Conservation (phyloP, 345 rosid species). For the Camelina sativa region DNA sequence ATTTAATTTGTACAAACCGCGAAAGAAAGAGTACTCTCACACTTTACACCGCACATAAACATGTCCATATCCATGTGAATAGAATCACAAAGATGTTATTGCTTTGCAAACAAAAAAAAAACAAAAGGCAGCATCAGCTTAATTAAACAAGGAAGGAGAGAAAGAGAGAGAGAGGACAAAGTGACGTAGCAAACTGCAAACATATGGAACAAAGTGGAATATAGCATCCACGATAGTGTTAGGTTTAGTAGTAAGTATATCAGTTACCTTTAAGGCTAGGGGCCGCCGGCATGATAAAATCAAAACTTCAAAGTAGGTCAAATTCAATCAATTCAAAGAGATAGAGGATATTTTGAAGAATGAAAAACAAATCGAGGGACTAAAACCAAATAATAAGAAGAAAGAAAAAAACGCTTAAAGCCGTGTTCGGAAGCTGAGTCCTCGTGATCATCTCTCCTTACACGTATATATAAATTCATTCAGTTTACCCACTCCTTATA, state of each 20-base stretch:
- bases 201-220: not conserved
- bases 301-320: not conserved
- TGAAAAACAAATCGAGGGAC: not conserved
- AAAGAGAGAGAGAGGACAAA: not conserved
- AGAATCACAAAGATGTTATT: slow-evolving; percentile 4
- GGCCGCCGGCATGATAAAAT: not conserved
- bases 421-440: slow-evolving; percentile 31
- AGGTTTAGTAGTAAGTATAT: not conserved
- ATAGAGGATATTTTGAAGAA: not conserved
- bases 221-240: not conserved
- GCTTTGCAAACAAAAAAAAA: not conserved
- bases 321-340: not conserved
- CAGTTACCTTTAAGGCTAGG: not conserved
- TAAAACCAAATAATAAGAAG: not conserved
- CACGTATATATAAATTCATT: slow-evolving; percentile 9
- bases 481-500: slow-evolving; percentile 3
- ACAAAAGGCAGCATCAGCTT: not conserved
- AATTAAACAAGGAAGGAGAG: too few species aligned
- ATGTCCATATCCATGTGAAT: not conserved
- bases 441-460: slow-evolving; percentile 42
- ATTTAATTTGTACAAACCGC: slow-evolving; percentile 2
- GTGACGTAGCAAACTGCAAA: not conserved
- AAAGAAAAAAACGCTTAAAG: slow-evolving; percentile 17
- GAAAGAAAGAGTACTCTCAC: not conserved
- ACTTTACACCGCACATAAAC: slow-evolving; percentile 29